Base-by-base conservation (phyloP, 495 filamentous ascomycete genomes). In the Penicillium angulare region DNA sequence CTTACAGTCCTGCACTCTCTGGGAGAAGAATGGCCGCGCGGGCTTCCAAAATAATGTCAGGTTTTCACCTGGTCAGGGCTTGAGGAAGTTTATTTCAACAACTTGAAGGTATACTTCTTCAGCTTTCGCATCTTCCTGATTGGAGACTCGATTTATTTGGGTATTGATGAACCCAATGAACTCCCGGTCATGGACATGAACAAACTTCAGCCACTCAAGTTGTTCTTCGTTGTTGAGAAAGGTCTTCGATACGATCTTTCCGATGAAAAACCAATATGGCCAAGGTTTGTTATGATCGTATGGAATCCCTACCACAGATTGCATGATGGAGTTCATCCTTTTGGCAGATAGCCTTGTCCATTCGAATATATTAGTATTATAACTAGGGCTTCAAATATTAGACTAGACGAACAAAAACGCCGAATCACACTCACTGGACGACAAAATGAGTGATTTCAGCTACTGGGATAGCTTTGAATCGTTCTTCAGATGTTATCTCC, bases 151-250 rank as follows among this genome's bases (percentile, higher is more conserved):
- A 10, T 43, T 34, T n/a, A 24, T 17, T 21, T 34, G 41, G 3
- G 15, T 48, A 35, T 53, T 53, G 34, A 34, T 53, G 36, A 53
- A 53, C 42, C 32, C 43, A 43, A 53, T 36, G 24, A 48, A 48
- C n/a, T 47, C 43, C 26, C 50, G 20, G 9, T 18, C 24, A 9
- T 35, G 34, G 23, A 53, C 50, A 1, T 24, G 43, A 47, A 53
- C 27, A 31, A 12, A 2, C 2, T 31, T 31, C 27, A 31, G 5
- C 27, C 2, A 31, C 13, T 31, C 27, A 48, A 53, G 50, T 26
- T 47, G 43, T 21, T 33, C 24, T 36, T 48, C 50, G 17, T 48
- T 18, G 24, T 26, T 20, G 35, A 48, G 47, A 35, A 53, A 35
- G 4, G 33, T 13, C 31, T 53, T 53, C 3, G 50, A 53, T 42